Evolutionary conservation across 176 grass and related monocot species (phyloP), one percentile per base, ranked within the genome.

Genomic region (Oryza longistaminata): DNA sequence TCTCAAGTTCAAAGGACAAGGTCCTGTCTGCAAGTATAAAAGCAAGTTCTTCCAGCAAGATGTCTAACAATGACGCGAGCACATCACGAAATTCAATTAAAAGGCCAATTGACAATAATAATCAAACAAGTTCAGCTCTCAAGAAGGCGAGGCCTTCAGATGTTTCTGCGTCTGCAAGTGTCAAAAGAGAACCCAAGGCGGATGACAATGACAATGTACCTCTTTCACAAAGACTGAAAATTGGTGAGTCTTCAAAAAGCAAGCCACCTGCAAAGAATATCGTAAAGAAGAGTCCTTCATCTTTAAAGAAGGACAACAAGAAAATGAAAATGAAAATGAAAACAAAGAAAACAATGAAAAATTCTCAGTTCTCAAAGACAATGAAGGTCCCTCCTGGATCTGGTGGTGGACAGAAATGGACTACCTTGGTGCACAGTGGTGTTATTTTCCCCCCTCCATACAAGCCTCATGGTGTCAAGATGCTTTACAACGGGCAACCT

Each of bases 371-470:
- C 78, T 91, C 89, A 74, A 97, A 92, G 83, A 88, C 62, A 67
- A 53, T 88, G 77, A 98, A 55, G 76, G 83, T 91, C 13, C 97
- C 93, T 73, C 97, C 97, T 85, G 97, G 97, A 78, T 96, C 93
- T 53, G 97, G 93, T 37, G 97, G 37, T 40, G 97, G 90, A 21
- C 37, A 91, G 81, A 99, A 99, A 92, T 99, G 97, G 97, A 88
- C 88, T 84, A 99, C 90, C 15, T 87, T 99, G 85, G 88, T 77
- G 75, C 97, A 99, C 84, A 94, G 77, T 81, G 97, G 97, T 2
- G 84, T 99, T 83, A 99, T 99, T 88, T 99, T 99, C 73, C 97
- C 97, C 44, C 93, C 91, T 64, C 84, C 88, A 3, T 99, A 99
- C 84, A 89, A 88, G 17, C 88, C 97, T 84, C 97, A 99, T 82